Conservation (phyloP, 805 yeast genomes). For the Wickerhamia fluorescens region DNA sequence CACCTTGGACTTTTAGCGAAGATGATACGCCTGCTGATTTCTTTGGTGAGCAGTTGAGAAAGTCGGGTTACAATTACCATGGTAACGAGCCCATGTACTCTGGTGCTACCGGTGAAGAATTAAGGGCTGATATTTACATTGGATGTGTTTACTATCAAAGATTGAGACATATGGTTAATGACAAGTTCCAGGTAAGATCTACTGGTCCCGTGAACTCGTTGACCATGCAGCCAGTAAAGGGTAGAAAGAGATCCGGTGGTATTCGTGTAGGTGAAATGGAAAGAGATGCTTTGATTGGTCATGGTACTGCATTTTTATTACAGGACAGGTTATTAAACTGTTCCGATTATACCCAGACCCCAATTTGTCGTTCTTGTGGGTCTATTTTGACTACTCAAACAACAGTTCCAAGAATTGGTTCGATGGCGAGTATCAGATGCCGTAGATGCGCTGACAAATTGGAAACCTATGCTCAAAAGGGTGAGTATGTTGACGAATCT, state of each 20-base stretch:
- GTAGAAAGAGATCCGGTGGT: slow-evolving; percentile 98
- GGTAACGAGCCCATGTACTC: slow-evolving; percentile 99
- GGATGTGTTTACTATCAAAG: slow-evolving; percentile 98
- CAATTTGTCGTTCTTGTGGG: slow-evolving; percentile 90
- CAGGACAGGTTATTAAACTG: slow-evolving; percentile 94
- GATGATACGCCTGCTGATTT: slow-evolving; percentile 93
- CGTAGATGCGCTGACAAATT: slow-evolving; percentile 81
- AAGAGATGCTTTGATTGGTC: slow-evolving; percentile 97
- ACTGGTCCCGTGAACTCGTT: slow-evolving; percentile 96
- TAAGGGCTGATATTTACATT: slow-evolving; percentile 90
- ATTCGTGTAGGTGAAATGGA: slow-evolving; percentile 99
- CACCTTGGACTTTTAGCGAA: slow-evolving; percentile 94
- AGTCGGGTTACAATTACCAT: slow-evolving; percentile 93
- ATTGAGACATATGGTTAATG: slow-evolving; percentile 98
- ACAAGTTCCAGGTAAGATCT: slow-evolving; percentile 97
- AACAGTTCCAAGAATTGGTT: slow-evolving; percentile 86
- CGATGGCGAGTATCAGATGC: slow-evolving; percentile 72
- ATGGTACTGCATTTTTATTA: slow-evolving; percentile 90
- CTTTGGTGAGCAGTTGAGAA: slow-evolving; percentile 85
- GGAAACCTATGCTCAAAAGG: slow-evolving; percentile 44
- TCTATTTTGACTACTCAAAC: slow-evolving; percentile 83
- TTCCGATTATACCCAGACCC: slow-evolving; percentile 89
- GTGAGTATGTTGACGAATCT: slow-evolving; percentile 51
- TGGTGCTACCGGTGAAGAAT: slow-evolving; percentile 97
- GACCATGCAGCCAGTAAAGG: slow-evolving; percentile 99